phyloP scores from a whole-genome alignment of 163 green algal species.

The Chloromonas sp. region DNA sequence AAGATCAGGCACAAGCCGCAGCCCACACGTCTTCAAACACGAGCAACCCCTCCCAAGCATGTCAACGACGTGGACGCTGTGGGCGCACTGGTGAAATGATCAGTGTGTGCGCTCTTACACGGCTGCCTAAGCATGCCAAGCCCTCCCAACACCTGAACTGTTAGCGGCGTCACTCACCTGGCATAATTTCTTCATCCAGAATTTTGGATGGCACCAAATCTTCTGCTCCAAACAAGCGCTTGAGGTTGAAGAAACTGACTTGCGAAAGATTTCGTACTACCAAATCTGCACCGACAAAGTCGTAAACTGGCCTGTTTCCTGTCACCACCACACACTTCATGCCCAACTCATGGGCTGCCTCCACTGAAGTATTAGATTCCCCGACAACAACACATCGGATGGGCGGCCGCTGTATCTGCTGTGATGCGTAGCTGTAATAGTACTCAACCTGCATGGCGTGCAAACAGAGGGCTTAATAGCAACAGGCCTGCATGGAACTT shows the following conservation, averaged over 20 bases:
- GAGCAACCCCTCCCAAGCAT: too few relatives aligned
- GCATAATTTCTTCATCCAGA: background rate
- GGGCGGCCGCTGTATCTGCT: constrained; percentile 70
- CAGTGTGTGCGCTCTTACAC: background rate
- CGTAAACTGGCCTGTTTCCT: constrained; percentile 71
- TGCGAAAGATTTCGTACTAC: constrained; percentile 76
- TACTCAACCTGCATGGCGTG: constrained; percentile 16
- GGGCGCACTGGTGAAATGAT: background rate
- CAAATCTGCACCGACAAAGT: constrained; percentile 81
- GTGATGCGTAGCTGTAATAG: constrained; percentile 50
- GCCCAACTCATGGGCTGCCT: constrained; percentile 67
- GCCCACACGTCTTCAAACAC: too few relatives aligned
- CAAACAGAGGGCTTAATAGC: too few relatives aligned
- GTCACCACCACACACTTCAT: constrained; percentile 70
- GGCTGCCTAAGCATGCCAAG: background rate
- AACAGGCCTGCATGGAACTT: too few relatives aligned
- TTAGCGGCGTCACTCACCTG: background rate
- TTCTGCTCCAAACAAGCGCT: constrained; percentile 84
- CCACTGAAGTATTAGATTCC: constrained; percentile 63
- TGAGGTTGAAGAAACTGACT: constrained; percentile 86
- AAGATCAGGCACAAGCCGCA: too few relatives aligned
- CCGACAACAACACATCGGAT: constrained; percentile 87
- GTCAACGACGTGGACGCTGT: background rate
- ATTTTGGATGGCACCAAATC: constrained; percentile 6
- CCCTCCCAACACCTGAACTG: background rate